Base-by-base conservation (phyloP, 2,329 filamentous ascomycete species). In the Pseudocercospora macadamiae region DNA sequence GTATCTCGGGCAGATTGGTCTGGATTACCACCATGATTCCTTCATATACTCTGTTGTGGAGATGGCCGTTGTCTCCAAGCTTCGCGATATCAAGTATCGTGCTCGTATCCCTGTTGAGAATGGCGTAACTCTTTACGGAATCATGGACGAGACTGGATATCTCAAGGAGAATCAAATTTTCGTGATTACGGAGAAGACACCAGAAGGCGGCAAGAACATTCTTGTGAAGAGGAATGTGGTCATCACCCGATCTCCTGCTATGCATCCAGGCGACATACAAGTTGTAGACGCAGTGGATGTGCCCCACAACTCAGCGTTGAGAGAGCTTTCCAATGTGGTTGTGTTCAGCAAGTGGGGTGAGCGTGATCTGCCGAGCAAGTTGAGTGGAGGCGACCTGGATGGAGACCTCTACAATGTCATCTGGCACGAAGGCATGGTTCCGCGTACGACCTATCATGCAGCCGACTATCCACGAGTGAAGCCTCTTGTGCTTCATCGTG, bases 371-470 rank as follows among this genome's bases (percentile, higher is more conserved):
- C 90, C 91, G 0, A 93, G 89, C 61, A 83, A 88, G 72, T 79
- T 96, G 0, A 89, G 88, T 54, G 91, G 91, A 1, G 91, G 91
- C 0, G 91, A 96, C 71, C 80, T 96, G 0, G 91, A 95, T 64
- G 91, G 91, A 0, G 92, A 96, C 70, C 76, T 90, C 0, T 96
- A 89, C 73, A 89, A 91, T 63, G 76, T 96, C 51, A 89, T 96
- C 48, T 95, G 84, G 80, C 90, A 96, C 64, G 65, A 73, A 0
- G 69, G 72, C 0, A 78, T 86, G 0, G 71, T 82, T 1, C 79
- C 83, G 0, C 70, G 68, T 3, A 66, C 58, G 0, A 77, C 75
- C 0, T 84, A 79, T n/a, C 0, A 2, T 1, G 84, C 91, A 0
- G 90, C 91, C 0, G 85, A 91, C 62, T 96, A 96, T 65, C 82